Conservation (phyloP, 2,329 filamentous ascomycete species). For the Monilinia polystroma region DNA sequence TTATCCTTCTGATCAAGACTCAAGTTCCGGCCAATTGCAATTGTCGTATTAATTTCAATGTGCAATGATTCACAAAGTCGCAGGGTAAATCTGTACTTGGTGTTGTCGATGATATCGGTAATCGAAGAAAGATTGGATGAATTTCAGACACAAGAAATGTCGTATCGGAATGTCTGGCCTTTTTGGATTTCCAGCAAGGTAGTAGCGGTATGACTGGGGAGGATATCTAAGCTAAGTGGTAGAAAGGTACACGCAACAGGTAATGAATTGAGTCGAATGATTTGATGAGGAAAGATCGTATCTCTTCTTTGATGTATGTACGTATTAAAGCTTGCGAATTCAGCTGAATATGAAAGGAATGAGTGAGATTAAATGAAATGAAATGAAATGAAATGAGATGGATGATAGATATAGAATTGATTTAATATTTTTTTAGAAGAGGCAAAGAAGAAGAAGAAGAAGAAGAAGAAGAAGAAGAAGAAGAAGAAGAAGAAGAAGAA, state of each 20-base stretch:
- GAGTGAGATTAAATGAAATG: neutral
- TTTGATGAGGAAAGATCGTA: constrained; percentile 6
- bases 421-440: neutral
- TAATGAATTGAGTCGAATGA: neutral
- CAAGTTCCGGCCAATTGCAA: constrained; percentile 7
- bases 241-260: neutral
- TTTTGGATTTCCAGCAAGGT: neutral
- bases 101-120: constrained; percentile 5
- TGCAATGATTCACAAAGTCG: constrained; percentile 13
- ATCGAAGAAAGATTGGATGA: constrained; percentile 3
- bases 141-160: constrained; percentile 21
- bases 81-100: constrained; percentile 10
- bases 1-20: constrained; percentile 1
- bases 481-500: neutral
- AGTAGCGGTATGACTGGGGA: constrained; percentile 3
- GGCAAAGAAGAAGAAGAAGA: neutral
- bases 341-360: constrained; percentile 17
- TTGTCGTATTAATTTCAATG: constrained; percentile 9
- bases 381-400: neutral
- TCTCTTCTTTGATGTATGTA: neutral
- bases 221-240: neutral
- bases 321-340: neutral
- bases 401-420: neutral
- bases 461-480: too few relatives aligned
- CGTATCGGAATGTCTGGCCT: neutral